Percentiles rank a stretch among this genome's conserved stretches.
phyloP scores from a whole-genome alignment of 176 grass and related monocot genomes.

The Eragrostis curvula region DNA sequence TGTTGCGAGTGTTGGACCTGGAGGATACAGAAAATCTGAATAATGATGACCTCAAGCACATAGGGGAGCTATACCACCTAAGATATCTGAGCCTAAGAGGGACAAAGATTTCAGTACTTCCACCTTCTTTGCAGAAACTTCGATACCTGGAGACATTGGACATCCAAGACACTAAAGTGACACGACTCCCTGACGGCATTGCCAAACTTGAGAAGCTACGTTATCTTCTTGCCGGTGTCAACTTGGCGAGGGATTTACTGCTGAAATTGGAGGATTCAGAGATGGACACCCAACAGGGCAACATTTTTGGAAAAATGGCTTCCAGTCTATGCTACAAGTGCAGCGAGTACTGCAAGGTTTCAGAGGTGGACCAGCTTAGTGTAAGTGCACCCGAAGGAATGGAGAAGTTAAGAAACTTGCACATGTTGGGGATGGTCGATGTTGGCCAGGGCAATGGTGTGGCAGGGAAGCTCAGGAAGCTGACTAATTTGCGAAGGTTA shows the following conservation, averaged over 20 bases:
- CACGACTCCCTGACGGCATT: neutral
- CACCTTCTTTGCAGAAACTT: conserved; percentile 40
- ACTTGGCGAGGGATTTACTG: neutral
- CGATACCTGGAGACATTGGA: conserved; percentile 39
- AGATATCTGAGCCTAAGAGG: conserved; percentile 27
- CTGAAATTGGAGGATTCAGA: neutral
- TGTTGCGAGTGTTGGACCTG: conserved; percentile 43
- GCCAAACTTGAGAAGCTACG: conserved; percentile 40
- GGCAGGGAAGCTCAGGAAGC: conserved; percentile 18
- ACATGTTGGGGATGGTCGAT: conserved; percentile 34
- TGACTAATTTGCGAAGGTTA: conserved; percentile 41
- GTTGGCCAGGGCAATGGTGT: conserved; percentile 16
- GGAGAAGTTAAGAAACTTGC: conserved; percentile 27
- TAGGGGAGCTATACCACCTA: conserved; percentile 37
- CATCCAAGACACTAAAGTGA: conserved; percentile 15
- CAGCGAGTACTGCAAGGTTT: conserved; percentile 5
- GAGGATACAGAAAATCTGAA: neutral
- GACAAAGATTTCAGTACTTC: neutral
- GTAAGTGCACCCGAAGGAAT: conserved; percentile 29
- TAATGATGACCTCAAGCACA: conserved; percentile 22
- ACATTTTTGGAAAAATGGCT: neutral
- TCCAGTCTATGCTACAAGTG: neutral
- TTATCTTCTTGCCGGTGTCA: conserved; percentile 21
- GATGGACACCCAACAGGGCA: too few relatives aligned
- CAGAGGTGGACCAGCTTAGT: neutral